Conservation (phyloP, 176 grass and related monocot species). For the Rhynchospora breviuscula region DNA sequence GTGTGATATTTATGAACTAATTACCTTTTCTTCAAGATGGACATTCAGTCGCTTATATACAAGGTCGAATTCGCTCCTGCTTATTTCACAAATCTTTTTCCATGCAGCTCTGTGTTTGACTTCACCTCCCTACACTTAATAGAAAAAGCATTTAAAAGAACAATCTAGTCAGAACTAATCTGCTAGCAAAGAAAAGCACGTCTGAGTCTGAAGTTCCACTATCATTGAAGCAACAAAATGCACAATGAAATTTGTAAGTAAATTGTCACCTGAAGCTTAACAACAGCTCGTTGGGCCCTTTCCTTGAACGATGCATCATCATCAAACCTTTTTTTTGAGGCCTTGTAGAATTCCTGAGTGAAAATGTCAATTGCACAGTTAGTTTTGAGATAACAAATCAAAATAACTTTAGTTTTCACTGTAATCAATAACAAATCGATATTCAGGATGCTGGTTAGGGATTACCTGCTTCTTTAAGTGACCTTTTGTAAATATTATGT, state of each 20-base stretch:
- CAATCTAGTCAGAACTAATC: background rate
- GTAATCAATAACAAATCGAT: too few relatives aligned
- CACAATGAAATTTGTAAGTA: background rate
- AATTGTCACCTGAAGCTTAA: conserved; percentile 63
- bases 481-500: background rate
- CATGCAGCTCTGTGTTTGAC: conserved; percentile 73
- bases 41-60: conserved; percentile 79
- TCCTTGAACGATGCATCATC: conserved; percentile 63
- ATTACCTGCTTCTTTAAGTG: background rate
- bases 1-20: background rate
- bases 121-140: conserved; percentile 62
- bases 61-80: conserved; percentile 75
- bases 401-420: background rate
- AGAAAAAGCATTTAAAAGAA: conserved; percentile 29
- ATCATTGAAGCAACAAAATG: conserved; percentile 7
- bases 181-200: background rate
- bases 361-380: conserved; percentile 15
- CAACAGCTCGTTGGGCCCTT: conserved; percentile 87
- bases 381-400: conserved; percentile 7
- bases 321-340: conserved; percentile 85
- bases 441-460: background rate
- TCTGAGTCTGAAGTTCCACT: background rate
- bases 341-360: conserved; percentile 84
- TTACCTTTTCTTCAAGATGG: conserved; percentile 85
- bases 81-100: conserved; percentile 94